Conservation (phyloP, 345 rosid genomes). For the Eucalyptus marginata region DNA sequence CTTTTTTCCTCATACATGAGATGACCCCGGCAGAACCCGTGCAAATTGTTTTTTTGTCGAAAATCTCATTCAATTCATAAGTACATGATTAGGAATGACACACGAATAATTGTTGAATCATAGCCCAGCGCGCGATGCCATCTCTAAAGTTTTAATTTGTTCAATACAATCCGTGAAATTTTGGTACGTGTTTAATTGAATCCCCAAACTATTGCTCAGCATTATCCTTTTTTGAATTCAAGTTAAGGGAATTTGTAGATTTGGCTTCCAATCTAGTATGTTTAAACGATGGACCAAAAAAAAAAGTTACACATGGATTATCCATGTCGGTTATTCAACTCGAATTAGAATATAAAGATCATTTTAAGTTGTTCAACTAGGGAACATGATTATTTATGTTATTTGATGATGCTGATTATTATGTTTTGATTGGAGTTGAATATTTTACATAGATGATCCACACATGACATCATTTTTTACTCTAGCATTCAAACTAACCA, state of each 20-base stretch:
- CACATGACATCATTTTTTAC: not conserved
- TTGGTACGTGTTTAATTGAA: not conserved
- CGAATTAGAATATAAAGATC: not conserved
- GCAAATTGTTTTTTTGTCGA: too few species aligned
- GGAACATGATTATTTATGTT: not conserved
- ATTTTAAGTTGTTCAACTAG: not conserved
- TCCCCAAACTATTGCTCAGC: accelerated
- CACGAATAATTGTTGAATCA: not conserved
- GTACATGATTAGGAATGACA: not conserved
- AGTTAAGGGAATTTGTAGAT: not conserved
- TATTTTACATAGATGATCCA: not conserved
- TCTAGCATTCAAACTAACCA: not conserved
- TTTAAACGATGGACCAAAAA: not conserved
- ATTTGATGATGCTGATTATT: not conserved
- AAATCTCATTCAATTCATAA: not conserved
- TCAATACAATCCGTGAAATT: accelerated
- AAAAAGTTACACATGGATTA: not conserved
- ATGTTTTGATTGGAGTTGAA: not conserved
- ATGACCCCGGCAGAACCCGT: too few species aligned
- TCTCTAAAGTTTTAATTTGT: too few species aligned
- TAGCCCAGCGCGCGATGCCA: accelerated
- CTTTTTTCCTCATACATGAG: not conserved
- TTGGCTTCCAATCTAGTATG: accelerated
- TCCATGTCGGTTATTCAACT: accelerated
- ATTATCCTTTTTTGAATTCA: not conserved